A percentile compares a stretch with the other conserved stretches of the same genome.
These are phyloP conservation scores for Pinus taeda DNA, from an alignment of 75 land plant species.

Conservation along the genomic window DNA sequence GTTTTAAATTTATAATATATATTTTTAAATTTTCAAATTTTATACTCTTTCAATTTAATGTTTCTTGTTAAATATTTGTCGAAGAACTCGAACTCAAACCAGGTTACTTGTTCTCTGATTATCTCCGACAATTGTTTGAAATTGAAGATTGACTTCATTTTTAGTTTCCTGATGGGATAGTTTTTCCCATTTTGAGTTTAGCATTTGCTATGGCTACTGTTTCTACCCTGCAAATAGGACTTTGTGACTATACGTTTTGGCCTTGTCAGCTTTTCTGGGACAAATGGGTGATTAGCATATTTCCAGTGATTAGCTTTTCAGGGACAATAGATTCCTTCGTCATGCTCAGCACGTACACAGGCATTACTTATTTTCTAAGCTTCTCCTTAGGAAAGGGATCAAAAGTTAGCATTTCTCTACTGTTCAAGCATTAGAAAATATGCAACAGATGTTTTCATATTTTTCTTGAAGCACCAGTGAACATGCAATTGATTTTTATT, in stretches of 20 bases:
- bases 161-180: too few relatives aligned
- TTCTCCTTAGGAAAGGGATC: background rate
- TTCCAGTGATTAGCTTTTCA: background rate
- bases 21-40: too few relatives aligned
- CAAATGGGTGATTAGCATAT: background rate
- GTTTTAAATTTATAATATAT: too few relatives aligned
- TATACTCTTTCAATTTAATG: too few relatives aligned
- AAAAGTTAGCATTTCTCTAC: background rate
- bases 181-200: too few relatives aligned
- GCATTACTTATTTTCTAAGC: background rate
- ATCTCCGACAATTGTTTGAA: too few relatives aligned
- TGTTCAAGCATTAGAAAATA: background rate
- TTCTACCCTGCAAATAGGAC: background rate
- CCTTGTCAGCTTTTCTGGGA: background rate
- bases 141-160: too few relatives aligned
- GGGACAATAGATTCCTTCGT: background rate
- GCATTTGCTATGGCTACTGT: too few relatives aligned
- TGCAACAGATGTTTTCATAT: constrained; percentile 27
- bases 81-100: too few relatives aligned
- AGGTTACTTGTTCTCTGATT: too few relatives aligned
- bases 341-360: background rate
- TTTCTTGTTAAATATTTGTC: too few relatives aligned
- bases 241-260: constrained; percentile 7
- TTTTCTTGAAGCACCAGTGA: constrained; percentile 82
- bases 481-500: constrained; percentile 75